A percentile compares a stretch with the other conserved stretches of the same genome.
phyloP scores from a whole-genome alignment of 2,329 filamentous ascomycete species.

The Trichophyton simii region DNA sequence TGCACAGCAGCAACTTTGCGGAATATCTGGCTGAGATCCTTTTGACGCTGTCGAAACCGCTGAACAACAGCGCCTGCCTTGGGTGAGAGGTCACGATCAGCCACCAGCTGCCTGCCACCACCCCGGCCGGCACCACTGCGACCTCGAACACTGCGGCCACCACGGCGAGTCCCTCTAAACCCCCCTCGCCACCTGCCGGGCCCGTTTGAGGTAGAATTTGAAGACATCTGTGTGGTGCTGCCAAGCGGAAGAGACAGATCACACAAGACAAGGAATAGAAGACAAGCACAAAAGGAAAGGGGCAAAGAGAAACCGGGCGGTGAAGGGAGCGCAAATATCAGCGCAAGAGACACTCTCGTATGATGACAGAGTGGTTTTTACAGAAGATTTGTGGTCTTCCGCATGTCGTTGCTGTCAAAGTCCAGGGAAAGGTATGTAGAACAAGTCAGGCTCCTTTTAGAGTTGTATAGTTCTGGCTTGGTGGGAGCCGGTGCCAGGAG shows the following conservation, averaged over 20 bases:
- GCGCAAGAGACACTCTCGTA: neutral
- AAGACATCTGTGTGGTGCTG: conserved; percentile 8
- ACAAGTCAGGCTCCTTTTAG: neutral
- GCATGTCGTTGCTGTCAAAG: neutral
- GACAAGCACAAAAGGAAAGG: too few species aligned
- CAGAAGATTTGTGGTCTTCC: neutral
- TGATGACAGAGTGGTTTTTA: neutral
- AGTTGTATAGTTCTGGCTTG: neutral
- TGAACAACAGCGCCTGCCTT: conserved; percentile 27
- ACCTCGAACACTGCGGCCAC: conserved; percentile 21
- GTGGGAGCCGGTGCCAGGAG: neutral
- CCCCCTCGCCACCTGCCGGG: conserved; percentile 20
- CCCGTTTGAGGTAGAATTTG: conserved; percentile 8
- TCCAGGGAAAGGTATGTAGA: neutral
- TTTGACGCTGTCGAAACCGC: conserved; percentile 30
- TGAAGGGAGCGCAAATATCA: neutral
- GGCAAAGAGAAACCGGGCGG: neutral
- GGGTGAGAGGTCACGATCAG: conserved; percentile 22
- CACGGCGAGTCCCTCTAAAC: conserved; percentile 7
- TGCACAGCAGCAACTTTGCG: conserved; percentile 32
- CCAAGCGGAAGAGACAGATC: neutral
- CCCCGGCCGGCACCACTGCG: conserved; percentile 19
- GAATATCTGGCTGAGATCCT: conserved; percentile 31
- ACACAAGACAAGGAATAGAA: neutral
- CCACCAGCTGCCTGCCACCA: conserved; percentile 20